Conservation (phyloP, 176 grass and related monocot species). For the Pharus latifolius region DNA sequence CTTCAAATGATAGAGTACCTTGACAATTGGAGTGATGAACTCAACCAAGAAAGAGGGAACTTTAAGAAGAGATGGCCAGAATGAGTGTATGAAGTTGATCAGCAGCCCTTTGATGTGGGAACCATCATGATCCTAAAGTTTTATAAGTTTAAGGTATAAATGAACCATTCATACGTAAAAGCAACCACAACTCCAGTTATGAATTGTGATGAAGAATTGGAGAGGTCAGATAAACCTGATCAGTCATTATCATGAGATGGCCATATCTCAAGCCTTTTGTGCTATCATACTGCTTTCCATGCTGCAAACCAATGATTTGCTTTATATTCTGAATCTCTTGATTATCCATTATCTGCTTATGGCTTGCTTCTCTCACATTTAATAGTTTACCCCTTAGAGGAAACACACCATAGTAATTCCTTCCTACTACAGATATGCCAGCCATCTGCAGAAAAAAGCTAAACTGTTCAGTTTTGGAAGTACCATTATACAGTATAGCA, state of each 20-base stretch:
- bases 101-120: slow-evolving; percentile 89
- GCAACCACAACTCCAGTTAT: not conserved
- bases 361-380: slow-evolving; percentile 79
- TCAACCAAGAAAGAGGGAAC: slow-evolving; percentile 78
- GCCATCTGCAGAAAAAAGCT: slow-evolving; percentile 50
- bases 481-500: not conserved
- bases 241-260: slow-evolving; percentile 98
- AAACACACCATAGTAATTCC: slow-evolving; percentile 83
- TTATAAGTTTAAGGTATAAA: not conserved
- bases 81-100: slow-evolving; percentile 80
- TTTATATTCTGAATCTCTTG: slow-evolving; percentile 85
- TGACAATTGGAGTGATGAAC: slow-evolving; percentile 87
- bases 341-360: slow-evolving; percentile 84
- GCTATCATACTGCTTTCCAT: slow-evolving; percentile 60
- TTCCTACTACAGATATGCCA: slow-evolving; percentile 57
- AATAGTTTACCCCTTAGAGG: slow-evolving; percentile 83
- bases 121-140: slow-evolving; percentile 71
- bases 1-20: slow-evolving; percentile 17
- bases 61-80: slow-evolving; percentile 87
- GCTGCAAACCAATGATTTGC: slow-evolving; percentile 87
- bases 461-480: not conserved
- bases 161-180: not conserved
- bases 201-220: not conserved
- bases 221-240: slow-evolving; percentile 47
- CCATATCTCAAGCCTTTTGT: slow-evolving; percentile 89